A percentile compares a stretch with the other conserved stretches of the same genome.
Evolutionary conservation across 2,329 filamentous ascomycete species (phyloP).

Genomic region (Penicillium frequentans): DNA sequence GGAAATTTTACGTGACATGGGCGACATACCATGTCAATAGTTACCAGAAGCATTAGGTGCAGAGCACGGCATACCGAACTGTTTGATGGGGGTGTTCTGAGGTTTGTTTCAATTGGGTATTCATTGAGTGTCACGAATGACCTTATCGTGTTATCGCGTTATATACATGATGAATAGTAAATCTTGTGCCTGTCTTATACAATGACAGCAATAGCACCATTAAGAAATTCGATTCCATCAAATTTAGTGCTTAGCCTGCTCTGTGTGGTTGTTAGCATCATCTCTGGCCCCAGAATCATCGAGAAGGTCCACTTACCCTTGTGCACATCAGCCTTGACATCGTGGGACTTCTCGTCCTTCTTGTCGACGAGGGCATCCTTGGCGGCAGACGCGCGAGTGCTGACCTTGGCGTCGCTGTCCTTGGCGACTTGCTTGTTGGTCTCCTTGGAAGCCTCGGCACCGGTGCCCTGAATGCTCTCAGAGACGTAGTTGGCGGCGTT

Average conservation of each 20-base stretch:
- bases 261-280: background rate
- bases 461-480: constrained; percentile 61
- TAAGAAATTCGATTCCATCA: background rate
- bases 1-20: too few relatives aligned
- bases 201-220: background rate
- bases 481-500: constrained; percentile 69
- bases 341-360: constrained; percentile 53
- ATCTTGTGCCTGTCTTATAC: background rate
- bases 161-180: background rate
- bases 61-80: too few relatives aligned
- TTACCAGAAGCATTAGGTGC: too few relatives aligned
- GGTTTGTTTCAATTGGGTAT: background rate
- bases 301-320: constrained; percentile 12
- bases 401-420: constrained; percentile 54
- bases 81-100: too few relatives aligned
- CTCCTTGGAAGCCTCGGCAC: constrained; percentile 63
- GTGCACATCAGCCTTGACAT: constrained; percentile 32
- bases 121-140: background rate
- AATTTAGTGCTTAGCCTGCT: background rate
- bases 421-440: constrained; percentile 69
- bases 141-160: background rate
- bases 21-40: too few relatives aligned
- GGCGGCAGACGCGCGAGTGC: constrained; percentile 57
- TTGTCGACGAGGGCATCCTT: constrained; percentile 55
- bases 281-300: background rate